phyloP scores from a whole-genome alignment of 2,329 filamentous ascomycete genomes.

The Penicillium brasilianum region DNA sequence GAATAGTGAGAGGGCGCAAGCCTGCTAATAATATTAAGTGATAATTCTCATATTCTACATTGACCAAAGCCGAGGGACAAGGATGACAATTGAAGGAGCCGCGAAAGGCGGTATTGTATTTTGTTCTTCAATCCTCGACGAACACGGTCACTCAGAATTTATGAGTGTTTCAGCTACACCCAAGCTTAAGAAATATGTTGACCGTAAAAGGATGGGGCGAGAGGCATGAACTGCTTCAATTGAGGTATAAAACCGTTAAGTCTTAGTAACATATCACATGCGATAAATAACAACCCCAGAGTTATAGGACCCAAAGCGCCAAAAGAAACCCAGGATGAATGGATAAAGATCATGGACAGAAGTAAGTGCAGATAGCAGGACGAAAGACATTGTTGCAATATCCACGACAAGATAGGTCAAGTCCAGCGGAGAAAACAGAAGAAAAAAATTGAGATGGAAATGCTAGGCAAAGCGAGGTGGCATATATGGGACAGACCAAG shows the following conservation, averaged over 20 bases:
- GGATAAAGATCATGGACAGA: neutral
- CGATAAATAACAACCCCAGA: neutral
- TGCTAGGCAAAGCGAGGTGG: slow-evolving; percentile 4
- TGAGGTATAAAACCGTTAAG: neutral
- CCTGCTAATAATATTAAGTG: neutral
- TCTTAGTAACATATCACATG: slow-evolving; percentile 1
- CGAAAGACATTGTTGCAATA: neutral
- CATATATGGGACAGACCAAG: neutral
- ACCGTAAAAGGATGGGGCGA: neutral
- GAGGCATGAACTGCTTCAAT: slow-evolving; percentile 1
- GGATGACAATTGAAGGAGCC: neutral
- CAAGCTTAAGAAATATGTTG: neutral
- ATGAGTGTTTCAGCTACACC: neutral
- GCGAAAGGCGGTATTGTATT: neutral
- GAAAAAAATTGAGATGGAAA: slow-evolving; percentile 1
- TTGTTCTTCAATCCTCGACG: too few relatives aligned
- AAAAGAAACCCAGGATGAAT: neutral
- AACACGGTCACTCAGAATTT: neutral
- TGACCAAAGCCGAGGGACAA: too few relatives aligned
- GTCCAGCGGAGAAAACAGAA: neutral
- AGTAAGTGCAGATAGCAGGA: neutral
- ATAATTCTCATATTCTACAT: neutral
- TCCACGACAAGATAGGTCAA: neutral
- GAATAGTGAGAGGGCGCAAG: neutral
- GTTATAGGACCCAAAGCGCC: neutral